phyloP scores from a whole-genome alignment of 495 filamentous ascomycete genomes.

The Podospora anserina region DNA sequence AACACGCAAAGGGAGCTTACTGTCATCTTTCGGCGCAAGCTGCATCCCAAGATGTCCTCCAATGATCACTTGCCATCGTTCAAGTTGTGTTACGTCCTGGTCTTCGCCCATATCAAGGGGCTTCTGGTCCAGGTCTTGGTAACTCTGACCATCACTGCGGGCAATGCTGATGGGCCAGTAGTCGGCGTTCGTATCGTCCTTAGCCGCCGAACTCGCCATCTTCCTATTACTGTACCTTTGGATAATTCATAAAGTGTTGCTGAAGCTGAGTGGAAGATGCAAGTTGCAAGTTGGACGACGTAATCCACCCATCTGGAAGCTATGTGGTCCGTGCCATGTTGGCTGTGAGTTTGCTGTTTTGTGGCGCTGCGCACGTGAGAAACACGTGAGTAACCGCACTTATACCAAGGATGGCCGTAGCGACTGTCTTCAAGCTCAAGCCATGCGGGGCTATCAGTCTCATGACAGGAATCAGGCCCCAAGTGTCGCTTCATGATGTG shows the following conservation, averaged over 20 bases:
- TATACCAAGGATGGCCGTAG: neutral
- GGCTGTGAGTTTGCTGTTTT: too few relatives aligned
- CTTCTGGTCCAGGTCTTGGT: constrained; percentile 24
- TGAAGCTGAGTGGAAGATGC: neutral
- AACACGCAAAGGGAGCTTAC: constrained; percentile 14
- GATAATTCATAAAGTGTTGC: neutral
- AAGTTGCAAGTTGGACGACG: neutral
- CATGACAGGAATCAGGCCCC: neutral
- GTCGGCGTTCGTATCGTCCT: constrained; percentile 10
- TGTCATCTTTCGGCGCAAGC: constrained; percentile 25
- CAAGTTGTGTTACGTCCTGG: constrained; percentile 30
- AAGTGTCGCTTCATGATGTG: too few relatives aligned
- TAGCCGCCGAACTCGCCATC: constrained; percentile 16
- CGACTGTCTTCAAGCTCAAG: neutral
- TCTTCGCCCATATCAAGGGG: constrained; percentile 24
- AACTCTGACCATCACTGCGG: constrained; percentile 32
- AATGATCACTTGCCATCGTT: constrained; percentile 35
- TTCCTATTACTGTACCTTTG: neutral
- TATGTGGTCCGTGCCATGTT: neutral
- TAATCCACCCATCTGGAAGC: neutral
- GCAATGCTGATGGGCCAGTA: constrained; percentile 31
- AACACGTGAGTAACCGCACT: neutral
- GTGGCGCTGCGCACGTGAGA: neutral
- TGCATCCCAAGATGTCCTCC: constrained; percentile 30
- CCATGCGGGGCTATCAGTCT: neutral